These are phyloP conservation scores for Fusarium zealandicum DNA, from an alignment of 2,329 filamentous ascomycete genomes.

Conservation along the genomic window DNA sequence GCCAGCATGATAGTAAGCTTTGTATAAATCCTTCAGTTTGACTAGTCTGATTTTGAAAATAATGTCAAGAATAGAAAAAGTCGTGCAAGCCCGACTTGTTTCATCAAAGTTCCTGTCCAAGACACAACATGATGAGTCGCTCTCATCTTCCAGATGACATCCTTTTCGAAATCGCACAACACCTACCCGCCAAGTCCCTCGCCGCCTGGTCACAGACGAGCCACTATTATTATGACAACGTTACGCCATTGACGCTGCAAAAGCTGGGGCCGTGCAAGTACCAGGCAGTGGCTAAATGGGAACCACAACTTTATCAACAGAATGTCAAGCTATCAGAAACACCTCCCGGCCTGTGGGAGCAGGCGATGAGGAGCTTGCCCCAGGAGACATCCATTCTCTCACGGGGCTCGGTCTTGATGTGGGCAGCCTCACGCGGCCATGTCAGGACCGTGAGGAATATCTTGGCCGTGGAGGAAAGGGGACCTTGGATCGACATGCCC, in stretches of 20 bases:
- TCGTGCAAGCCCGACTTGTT: too few species aligned
- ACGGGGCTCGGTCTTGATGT: conserved; percentile 2
- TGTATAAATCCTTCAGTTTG: too few species aligned
- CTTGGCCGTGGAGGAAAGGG: background rate
- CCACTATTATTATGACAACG: background rate
- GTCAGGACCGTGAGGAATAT: background rate
- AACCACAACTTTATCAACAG: background rate
- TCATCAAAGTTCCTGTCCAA: too few species aligned
- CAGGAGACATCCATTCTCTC: background rate
- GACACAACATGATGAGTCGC: too few species aligned
- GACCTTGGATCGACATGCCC: conserved; percentile 11
- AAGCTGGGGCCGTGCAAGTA: conserved; percentile 2
- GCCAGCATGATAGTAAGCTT: too few species aligned
- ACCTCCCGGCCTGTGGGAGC: too few species aligned
- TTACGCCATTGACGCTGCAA: background rate
- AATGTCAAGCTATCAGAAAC: too few species aligned
- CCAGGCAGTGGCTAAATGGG: background rate
- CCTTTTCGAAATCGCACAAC: conserved; percentile 3
- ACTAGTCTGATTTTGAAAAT: too few species aligned
- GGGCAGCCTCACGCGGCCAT: conserved; percentile 9
- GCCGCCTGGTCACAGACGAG: conserved; percentile 3
- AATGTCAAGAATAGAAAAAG: too few species aligned
- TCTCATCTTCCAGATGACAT: background rate
- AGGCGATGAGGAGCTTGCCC: background rate
- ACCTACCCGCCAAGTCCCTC: conserved; percentile 7